Base-by-base conservation (phyloP, 345 rosid species). In the Citrus australasica region DNA sequence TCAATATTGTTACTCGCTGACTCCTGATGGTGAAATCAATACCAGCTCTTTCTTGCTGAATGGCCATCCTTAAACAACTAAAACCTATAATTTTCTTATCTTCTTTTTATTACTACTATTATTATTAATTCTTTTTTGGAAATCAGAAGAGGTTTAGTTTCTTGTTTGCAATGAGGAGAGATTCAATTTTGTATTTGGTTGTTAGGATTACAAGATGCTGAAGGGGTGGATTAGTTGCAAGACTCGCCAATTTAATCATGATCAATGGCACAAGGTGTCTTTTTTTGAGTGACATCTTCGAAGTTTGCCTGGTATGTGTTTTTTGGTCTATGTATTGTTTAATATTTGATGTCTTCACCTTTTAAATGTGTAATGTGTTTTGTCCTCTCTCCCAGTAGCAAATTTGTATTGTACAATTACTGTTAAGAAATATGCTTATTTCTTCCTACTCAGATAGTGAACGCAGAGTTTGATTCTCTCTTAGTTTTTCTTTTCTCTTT, bases 231-330 rank as follows among this genome's bases (percentile, higher is more conserved):
- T 48, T 75, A 35, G 65, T 60, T 51, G 19, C 61, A 28, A 25
- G 35, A 25, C 67, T 60, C 1, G 5, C 37, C 37, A 35, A 35
- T 5, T 35, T 25, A 69, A 37, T 28, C 48, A 24, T 7, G 16
- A 59, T 5, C n/a, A 53, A 69, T 48, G 83, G 75, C 82, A 46
- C 75, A 63, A 79, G 83, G 69, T 87, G 85, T 81, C 81, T 78
- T 74, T 69, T 85, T 78, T 87, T 70, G 0, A 81, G 78, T 82
- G 85, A 24, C 85, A 81, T 80, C 85, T 80, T 73, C 66, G 42
- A 42, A 56, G 75, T 37, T 37, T 78, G 80, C 79, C 82, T 76
- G 59, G 73, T 53, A 38, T 55, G 58, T 62, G 7, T 56, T 59
- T 32, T 75, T 72, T 33, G 58, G 40, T 46, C 55, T 30, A 17